phyloP scores from a whole-genome alignment of 371 early-diverging fungal species.

The Mycotypha africana region DNA sequence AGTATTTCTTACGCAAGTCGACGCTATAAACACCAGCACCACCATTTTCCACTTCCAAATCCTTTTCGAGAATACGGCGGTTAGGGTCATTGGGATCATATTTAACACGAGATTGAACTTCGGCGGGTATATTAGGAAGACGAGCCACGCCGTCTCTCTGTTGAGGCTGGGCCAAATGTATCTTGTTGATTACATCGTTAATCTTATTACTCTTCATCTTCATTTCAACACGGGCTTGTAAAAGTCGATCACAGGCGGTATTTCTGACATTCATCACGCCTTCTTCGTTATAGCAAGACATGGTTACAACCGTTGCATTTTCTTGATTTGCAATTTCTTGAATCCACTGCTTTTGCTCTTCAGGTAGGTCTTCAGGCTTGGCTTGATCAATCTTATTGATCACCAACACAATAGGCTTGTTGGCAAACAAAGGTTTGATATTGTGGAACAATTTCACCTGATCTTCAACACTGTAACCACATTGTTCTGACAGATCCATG shows the following conservation, averaged over 20 bases:
- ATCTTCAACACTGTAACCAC: constrained; percentile 97
- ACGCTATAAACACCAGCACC: constrained; percentile 96
- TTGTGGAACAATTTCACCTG: constrained; percentile 94
- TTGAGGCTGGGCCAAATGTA: constrained; percentile 88
- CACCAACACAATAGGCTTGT: constrained; percentile 96
- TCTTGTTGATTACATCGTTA: constrained; percentile 88
- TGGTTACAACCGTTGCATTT: constrained; percentile 71
- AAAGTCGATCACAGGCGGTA: constrained; percentile 88
- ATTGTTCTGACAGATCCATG: constrained; percentile 98
- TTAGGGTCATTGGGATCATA: constrained; percentile 83
- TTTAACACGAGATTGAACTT: constrained; percentile 60
- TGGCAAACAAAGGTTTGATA: constrained; percentile 98
- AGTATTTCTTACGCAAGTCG: constrained; percentile 88
- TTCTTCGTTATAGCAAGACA: constrained; percentile 89
- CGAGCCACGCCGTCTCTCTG: constrained; percentile 84
- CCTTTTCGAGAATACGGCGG: constrained; percentile 79
- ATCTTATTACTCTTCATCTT: constrained; percentile 92
- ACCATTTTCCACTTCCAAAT: constrained; percentile 86
- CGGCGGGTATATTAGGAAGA: constrained; percentile 82
- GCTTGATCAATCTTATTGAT: constrained; percentile 97
- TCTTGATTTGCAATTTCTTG: constrained; percentile 70
- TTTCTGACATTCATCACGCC: constrained; percentile 97
- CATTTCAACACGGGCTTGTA: constrained; percentile 91
- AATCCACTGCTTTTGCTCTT: constrained; percentile 70
- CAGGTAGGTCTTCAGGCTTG: constrained; percentile 70